Conservation (phyloP, 176 grass and related monocot genomes). For the Carex littledalei region DNA sequence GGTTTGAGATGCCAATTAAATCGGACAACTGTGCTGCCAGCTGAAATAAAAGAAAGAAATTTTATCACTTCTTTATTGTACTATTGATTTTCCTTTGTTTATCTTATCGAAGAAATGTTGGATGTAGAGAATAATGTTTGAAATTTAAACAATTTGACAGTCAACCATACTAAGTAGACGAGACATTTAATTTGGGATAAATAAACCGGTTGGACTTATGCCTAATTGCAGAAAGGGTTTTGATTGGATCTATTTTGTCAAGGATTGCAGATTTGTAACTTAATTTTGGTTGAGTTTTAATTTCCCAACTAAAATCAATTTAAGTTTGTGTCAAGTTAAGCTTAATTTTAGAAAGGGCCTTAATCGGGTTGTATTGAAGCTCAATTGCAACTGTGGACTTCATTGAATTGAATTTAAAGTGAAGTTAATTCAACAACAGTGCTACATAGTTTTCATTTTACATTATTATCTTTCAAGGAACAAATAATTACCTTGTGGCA, state of each 20-base stretch:
- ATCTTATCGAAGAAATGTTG: not conserved
- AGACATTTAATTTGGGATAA: not conserved
- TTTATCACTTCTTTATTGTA: not conserved
- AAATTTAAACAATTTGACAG: not conserved
- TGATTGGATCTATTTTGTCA: not conserved
- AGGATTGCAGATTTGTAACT: not conserved
- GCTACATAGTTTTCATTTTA: not conserved
- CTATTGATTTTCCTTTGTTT: not conserved
- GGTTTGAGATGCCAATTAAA: constrained; percentile 36
- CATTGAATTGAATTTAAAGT: not conserved
- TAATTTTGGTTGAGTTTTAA: not conserved
- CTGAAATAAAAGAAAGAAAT: constrained; percentile 25
- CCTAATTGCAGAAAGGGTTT: not conserved
- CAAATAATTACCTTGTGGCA: constrained; percentile 64
- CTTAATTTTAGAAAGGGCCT: not conserved
- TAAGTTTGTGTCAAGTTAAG: not conserved
- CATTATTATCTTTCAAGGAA: not conserved
- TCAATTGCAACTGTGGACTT: not conserved
- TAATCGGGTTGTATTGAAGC: not conserved
- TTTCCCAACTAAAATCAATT: not conserved
- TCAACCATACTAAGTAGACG: not conserved
- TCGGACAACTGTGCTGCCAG: constrained; percentile 43
- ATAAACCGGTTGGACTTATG: not conserved
- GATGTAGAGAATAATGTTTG: not conserved
- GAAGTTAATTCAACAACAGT: not conserved